Conservation (phyloP, 805 yeast species). For the Cyberlindnera sargentensis region DNA sequence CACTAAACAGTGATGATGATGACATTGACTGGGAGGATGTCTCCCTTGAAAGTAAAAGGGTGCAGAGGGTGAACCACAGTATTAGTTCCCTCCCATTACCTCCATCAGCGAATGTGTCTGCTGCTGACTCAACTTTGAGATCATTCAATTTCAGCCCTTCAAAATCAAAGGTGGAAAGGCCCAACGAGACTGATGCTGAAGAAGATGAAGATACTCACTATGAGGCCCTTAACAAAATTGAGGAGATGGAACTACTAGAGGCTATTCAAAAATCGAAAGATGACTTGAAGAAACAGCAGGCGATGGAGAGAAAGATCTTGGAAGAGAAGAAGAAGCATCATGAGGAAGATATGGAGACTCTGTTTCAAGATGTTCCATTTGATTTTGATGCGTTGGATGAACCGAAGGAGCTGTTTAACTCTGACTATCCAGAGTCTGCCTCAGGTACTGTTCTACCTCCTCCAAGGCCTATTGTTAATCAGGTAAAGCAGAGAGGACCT, state of each 20-base stretch:
- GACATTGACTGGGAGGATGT: slow-evolving; percentile 71
- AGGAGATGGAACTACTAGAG: slow-evolving; percentile 31
- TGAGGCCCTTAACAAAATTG: slow-evolving; percentile 21
- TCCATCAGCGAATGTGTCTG: slow-evolving; percentile 12
- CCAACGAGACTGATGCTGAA: slow-evolving; percentile 13
- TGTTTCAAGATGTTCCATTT: slow-evolving; percentile 25
- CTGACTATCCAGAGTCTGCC: no score
- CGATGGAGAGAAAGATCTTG: slow-evolving; percentile 21
- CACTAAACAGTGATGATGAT: slow-evolving; percentile 17
- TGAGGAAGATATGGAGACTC: slow-evolving; percentile 13
- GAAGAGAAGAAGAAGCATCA: slow-evolving; percentile 1
- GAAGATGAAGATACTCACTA: slow-evolving; percentile 16
- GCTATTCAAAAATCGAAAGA: slow-evolving; percentile 40
- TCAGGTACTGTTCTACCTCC: no score
- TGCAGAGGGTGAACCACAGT: slow-evolving; percentile 31
- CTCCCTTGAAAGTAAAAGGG: slow-evolving; percentile 26
- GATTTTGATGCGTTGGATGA: slow-evolving; percentile 4
- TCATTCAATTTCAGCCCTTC: slow-evolving; percentile 19
- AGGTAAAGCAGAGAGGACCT: neutral
- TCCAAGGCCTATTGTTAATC: neutral
- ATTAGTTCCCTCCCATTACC: slow-evolving; percentile 36
- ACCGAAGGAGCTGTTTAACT: neutral
- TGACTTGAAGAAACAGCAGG: slow-evolving; percentile 36
- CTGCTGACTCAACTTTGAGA: slow-evolving; percentile 11
- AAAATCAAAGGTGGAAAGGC: slow-evolving; percentile 8